Base-by-base conservation (phyloP, 805 yeast species). In the Metschnikowia dekortorum region DNA sequence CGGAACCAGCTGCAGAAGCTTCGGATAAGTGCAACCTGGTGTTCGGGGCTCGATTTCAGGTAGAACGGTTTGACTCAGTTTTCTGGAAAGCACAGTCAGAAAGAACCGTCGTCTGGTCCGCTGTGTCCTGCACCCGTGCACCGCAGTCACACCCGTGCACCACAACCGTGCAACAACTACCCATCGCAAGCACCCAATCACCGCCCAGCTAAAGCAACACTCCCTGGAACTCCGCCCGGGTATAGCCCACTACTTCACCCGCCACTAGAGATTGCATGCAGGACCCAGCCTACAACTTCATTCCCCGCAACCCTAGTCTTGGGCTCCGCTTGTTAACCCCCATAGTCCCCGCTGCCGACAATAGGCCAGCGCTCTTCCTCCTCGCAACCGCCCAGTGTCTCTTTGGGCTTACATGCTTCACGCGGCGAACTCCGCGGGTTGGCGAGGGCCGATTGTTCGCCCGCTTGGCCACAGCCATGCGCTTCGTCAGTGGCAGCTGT, bases 281-380 rank as follows among this genome's bases (percentile, higher is more conserved):
- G 39, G 46, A 44, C 3, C 39, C 22, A 11, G 2, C 34, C 2
- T 44, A 44, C 34, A 35, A 44, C 26, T n/a, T 47, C n/a, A 39
- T 57, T 18, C 58, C 59, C 31, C 53, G 52, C 29, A 66, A 73
- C 40, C 90, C 90, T 2, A 78, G 81, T 47, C 61, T 82, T 22
- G 89, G 88, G 0, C 69, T 84, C 47, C 68, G 70, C 53, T 57
- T 82, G 33, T 82, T 88, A 84, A 87, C 90, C 0, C 89, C 89
- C 0, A 62, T 85, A 22, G 84, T 82, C 1, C 92, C 92, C 2
- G 87, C 90, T 0, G 76, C 85, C 8, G 91, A 85, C 54, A 81
- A 83, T 61, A 61, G 68, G 32, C 64, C 72, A 2, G 87, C 86
- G 1, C 61, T 85, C 1, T 78, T 76, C 58, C 58, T 79, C 0